Evolutionary conservation across 768 basidiomycete species (phyloP), one percentile per base, ranked within the genome.

Genomic region (Hirschioporus abietinus): DNA sequence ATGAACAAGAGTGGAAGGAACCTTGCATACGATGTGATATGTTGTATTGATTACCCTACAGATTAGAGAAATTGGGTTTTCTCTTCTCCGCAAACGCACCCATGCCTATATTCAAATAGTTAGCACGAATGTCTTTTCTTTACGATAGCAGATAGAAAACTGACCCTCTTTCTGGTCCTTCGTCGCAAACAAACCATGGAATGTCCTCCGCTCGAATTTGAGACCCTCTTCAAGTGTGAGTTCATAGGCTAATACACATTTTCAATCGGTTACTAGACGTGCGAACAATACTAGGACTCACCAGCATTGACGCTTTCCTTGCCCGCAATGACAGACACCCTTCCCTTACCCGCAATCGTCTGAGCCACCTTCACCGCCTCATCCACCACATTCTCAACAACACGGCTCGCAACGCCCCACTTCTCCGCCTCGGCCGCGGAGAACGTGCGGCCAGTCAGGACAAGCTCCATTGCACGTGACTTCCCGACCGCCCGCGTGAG

Each of bases 241-340:
- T 71, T 99, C 95, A 70, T 88, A 91, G 24, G 94, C 96, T 86
- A 71, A 20, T 64, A n/a, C 12, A 67, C 60, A 20, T 59, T 36
- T 18, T 35, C 36, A 68, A 12, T 17, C 35, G 17, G n/a, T n/a
- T n/a, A n/a, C n/a, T n/a, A n/a, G n/a, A n/a, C n/a, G n/a, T n/a
- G n/a, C n/a, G n/a, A n/a, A 63, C 25, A 63, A 23, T 36, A 66
- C 35, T 74, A 78, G 27, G 24, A 35, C 73, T 63, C 68, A 92
- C 92, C 88, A 60, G 88, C 91, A 76, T 97, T 96, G 70, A 99
- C 93, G 2, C 91, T 93, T 77, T 99, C 96, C 79, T 99, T 99
- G 35, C 82, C 88, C 34, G 95, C 94, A 75, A 91, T 87, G 18
- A 93, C 89, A 25, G 93, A 89, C 64, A 99, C 78, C 67, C 84